A percentile compares a stretch with the other conserved stretches of the same genome.
Conservation (phyloP, 371 early-diverging fungal genomes). For the Funneliformis caledonium region DNA sequence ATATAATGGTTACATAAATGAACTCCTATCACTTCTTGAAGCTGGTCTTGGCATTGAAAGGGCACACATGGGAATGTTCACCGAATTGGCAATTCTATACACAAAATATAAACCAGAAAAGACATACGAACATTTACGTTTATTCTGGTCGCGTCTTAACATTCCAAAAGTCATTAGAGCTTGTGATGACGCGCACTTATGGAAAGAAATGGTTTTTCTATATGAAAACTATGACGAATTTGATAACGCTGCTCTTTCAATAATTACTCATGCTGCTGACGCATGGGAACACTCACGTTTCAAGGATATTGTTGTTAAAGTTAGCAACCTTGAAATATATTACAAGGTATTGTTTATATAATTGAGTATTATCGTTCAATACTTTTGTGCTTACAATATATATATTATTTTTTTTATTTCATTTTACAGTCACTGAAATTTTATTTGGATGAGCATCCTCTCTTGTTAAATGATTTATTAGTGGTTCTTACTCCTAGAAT, state of each 20-base stretch:
- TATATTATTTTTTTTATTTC: neutral
- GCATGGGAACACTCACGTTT: conserved; percentile 96
- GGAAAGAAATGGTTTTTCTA: conserved; percentile 96
- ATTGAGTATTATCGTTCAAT: neutral
- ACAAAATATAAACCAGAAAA: conserved; percentile 92
- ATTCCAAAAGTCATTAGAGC: conserved; percentile 97
- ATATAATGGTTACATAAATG: conserved; percentile 84
- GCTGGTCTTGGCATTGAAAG: conserved; percentile 94
- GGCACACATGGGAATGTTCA: conserved; percentile 99
- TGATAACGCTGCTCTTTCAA: conserved; percentile 94
- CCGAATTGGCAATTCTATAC: conserved; percentile 95
- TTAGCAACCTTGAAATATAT: conserved; percentile 93
- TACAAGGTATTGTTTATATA: conserved; percentile 67
- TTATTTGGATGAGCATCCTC: conserved; percentile 94
- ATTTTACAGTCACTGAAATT: conserved; percentile 78
- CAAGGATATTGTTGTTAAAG: conserved; percentile 96
- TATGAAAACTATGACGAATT: conserved; percentile 98
- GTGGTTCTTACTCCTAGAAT: conserved; percentile 86
- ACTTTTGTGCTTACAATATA: neutral
- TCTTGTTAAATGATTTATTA: conserved; percentile 89
- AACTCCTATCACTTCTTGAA: conserved; percentile 88
- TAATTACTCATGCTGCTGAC: conserved; percentile 91
- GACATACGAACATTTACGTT: conserved; percentile 95
- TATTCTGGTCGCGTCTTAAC: conserved; percentile 96
- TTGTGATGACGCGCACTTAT: conserved; percentile 91